These are phyloP conservation scores for Hygrocybe punicea DNA, from an alignment of 768 basidiomycete species.

Conservation along the genomic window DNA sequence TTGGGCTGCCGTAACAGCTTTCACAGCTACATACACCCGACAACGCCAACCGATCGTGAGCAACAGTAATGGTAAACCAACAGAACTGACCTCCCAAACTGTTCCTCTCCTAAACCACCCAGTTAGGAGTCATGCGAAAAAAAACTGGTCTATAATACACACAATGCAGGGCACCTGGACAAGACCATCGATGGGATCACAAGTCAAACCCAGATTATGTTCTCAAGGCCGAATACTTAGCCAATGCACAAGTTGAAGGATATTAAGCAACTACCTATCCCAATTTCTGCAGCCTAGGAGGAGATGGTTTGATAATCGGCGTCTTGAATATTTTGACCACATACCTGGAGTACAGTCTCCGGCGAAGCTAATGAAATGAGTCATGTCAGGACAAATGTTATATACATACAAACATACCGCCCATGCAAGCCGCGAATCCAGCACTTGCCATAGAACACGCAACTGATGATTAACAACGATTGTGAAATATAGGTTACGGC, in stretches of 20 bases:
- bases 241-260: constrained; percentile 2
- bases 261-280: constrained; percentile 56
- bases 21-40: constrained; percentile 62
- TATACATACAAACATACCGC: constrained; percentile 45
- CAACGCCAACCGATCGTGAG: not conserved
- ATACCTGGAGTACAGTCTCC: constrained; percentile 74
- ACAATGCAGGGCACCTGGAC: constrained; percentile 97
- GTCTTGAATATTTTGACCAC: constrained; percentile 8
- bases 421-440: constrained; percentile 93
- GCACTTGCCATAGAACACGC: constrained; percentile 96
- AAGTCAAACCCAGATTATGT: constrained; percentile 85
- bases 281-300: constrained; percentile 80
- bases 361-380: constrained; percentile 53
- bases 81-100: constrained; percentile 66
- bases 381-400: not conserved
- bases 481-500: not conserved
- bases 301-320: constrained; percentile 13
- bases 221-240: constrained; percentile 43
- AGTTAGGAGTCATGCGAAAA: not conserved
- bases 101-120: constrained; percentile 62
- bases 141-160: constrained; percentile 26
- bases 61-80: not conserved
- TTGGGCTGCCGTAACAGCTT: constrained; percentile 91
- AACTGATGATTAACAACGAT: constrained; percentile 43
- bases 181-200: constrained; percentile 89